Evolutionary conservation across 1,284 basidiomycete species (phyloP).

Genomic region (Austroboletus niveus): DNA sequence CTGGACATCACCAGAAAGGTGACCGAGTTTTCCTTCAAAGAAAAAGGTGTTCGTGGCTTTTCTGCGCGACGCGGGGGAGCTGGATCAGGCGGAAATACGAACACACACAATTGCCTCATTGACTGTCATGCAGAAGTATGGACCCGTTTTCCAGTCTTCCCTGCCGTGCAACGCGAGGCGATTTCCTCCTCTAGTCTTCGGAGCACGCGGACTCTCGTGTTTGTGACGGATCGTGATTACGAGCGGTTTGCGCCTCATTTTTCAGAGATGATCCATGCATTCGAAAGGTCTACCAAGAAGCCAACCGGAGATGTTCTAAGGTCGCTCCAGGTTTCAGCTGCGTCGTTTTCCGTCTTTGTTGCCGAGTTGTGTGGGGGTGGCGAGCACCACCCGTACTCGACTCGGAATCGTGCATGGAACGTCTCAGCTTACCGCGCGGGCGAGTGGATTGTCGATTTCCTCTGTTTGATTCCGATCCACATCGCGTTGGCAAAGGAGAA

Average conservation of each 20-base stretch:
- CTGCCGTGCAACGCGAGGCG: constrained; percentile 50
- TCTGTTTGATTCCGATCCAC: constrained; percentile 66
- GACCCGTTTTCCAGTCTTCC: constrained; percentile 59
- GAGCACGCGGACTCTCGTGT: constrained; percentile 36
- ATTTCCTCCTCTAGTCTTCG: constrained; percentile 37
- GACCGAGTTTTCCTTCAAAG: constrained; percentile 55
- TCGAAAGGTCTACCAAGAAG: constrained; percentile 45
- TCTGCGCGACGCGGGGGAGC: constrained; percentile 19
- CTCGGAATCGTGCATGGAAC: constrained; percentile 17
- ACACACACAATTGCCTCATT: constrained; percentile 48
- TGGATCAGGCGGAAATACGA: background rate
- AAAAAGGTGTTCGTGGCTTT: constrained; percentile 23
- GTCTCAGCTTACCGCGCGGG: constrained; percentile 46
- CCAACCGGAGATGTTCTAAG: constrained; percentile 42
- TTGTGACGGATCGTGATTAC: constrained; percentile 43
- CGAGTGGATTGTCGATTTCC: constrained; percentile 60
- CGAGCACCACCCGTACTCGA: background rate
- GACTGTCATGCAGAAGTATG: constrained; percentile 62
- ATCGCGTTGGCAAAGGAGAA: constrained; percentile 58
- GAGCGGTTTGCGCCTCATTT: constrained; percentile 43
- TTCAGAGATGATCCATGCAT: constrained; percentile 41
- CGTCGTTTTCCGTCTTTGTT: constrained; percentile 20
- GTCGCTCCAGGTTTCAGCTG: constrained; percentile 30
- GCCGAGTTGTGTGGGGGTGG: constrained; percentile 13
- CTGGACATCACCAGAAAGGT: constrained; percentile 52